These are phyloP conservation scores for Cornus suecica DNA, from an alignment of 148 eudicot genomes.

Conservation along the genomic window DNA sequence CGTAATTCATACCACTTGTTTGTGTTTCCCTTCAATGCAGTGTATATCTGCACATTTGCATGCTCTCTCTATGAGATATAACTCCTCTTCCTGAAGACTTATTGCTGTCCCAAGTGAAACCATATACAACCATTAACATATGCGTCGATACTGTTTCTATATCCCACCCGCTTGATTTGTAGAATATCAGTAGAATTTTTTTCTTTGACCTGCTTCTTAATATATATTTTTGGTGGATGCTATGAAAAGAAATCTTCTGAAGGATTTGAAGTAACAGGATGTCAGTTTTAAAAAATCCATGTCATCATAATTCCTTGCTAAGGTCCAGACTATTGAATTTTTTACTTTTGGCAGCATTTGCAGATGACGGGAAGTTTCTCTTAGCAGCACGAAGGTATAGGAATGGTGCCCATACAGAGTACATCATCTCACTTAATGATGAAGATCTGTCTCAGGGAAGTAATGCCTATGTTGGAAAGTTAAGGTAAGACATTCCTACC, in stretches of 20 bases:
- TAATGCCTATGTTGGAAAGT: slow-evolving; percentile 87
- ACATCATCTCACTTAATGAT: slow-evolving; percentile 77
- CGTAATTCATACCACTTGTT: no score
- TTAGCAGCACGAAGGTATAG: slow-evolving; percentile 82
- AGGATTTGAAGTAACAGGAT: background rate
- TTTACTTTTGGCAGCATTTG: slow-evolving; percentile 48
- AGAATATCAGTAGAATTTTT: background rate
- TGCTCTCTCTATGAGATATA: background rate
- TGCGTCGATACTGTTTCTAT: background rate
- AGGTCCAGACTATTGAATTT: background rate
- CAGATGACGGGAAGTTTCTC: slow-evolving; percentile 88
- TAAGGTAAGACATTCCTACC: slow-evolving; percentile 49
- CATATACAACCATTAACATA: background rate
- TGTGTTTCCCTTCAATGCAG: no score
- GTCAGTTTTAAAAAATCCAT: background rate
- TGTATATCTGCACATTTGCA: background rate
- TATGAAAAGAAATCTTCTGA: background rate
- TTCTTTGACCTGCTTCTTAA: background rate
- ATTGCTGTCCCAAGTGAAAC: background rate
- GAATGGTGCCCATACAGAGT: slow-evolving; percentile 77
- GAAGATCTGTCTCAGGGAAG: slow-evolving; percentile 89
- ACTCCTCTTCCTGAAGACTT: background rate
- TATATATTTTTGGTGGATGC: background rate
- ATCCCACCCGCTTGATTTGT: background rate
- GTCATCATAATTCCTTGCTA: background rate